Evolutionary conservation across 2,329 filamentous ascomycete species (phyloP).

Genomic region (Pseudocercospora eumusae): DNA sequence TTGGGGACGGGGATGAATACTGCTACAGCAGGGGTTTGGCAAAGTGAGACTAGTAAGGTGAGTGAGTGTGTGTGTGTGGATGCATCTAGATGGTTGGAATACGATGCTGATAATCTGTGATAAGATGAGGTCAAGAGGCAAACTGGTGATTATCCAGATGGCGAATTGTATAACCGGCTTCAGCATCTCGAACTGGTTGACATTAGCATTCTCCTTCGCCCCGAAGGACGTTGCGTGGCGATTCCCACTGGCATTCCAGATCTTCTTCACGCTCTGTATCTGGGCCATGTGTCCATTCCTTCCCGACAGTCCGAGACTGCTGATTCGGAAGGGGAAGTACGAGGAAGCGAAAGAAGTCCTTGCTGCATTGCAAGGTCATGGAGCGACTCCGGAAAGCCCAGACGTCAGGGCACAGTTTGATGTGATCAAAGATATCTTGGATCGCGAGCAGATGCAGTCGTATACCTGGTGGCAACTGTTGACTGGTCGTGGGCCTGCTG

Average conservation of each 20-base stretch:
- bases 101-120: background rate
- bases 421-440: slow-evolving; percentile 54
- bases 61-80: background rate
- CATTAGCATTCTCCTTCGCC: slow-evolving; percentile 46
- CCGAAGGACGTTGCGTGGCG: slow-evolving; percentile 54
- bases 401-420: slow-evolving; percentile 50
- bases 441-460: slow-evolving; percentile 48
- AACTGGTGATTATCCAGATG: slow-evolving; percentile 55
- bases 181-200: slow-evolving; percentile 53
- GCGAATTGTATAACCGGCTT: slow-evolving; percentile 55
- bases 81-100: no score
- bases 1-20: slow-evolving; percentile 54
- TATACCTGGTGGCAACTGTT: slow-evolving; percentile 51
- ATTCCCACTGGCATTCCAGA: slow-evolving; percentile 57
- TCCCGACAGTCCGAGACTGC: slow-evolving; percentile 42
- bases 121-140: slow-evolving; percentile 50
- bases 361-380: slow-evolving; percentile 49
- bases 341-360: slow-evolving; percentile 53
- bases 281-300: slow-evolving; percentile 40
- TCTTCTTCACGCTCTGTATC: slow-evolving; percentile 55
- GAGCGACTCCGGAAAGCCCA: slow-evolving; percentile 44
- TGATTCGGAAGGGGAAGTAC: slow-evolving; percentile 57
- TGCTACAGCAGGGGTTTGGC: slow-evolving; percentile 53
- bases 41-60: slow-evolving; percentile 50
- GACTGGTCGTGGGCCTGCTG: slow-evolving; percentile 45